phyloP scores from a whole-genome alignment of 1,284 basidiomycete genomes.

The Apiotrichum mycotoxinovorans region DNA sequence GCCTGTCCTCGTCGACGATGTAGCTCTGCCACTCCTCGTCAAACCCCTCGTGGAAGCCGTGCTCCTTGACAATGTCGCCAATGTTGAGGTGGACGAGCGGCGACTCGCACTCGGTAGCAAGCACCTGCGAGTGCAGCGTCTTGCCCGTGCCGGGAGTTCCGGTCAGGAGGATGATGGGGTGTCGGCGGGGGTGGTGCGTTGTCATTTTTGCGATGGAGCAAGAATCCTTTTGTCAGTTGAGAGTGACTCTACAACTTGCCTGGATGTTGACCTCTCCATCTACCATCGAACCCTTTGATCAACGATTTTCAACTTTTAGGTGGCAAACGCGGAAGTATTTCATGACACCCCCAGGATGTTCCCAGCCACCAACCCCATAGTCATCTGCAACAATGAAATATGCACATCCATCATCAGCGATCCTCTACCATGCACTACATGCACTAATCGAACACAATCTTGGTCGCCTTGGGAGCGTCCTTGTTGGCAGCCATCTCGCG shows the following conservation, averaged over 20 bases:
- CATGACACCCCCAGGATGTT: background rate
- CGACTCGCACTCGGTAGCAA: constrained; percentile 51
- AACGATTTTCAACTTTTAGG: constrained; percentile 11
- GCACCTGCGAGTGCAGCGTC: constrained; percentile 79
- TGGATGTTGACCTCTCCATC: too few species aligned
- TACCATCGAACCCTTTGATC: too few species aligned
- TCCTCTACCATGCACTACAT: background rate
- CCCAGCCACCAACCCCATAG: background rate
- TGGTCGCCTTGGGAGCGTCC: constrained; percentile 50
- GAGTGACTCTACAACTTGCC: background rate
- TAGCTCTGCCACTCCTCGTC: constrained; percentile 94
- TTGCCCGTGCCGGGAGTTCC: constrained; percentile 72
- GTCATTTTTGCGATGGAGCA: constrained; percentile 35
- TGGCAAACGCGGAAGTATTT: constrained; percentile 2
- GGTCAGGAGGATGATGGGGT: constrained; percentile 86
- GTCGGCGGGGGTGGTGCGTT: constrained; percentile 47
- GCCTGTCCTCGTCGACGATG: constrained; percentile 92
- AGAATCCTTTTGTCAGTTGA: too few species aligned
- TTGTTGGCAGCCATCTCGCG: constrained; percentile 39
- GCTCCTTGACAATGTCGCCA: constrained; percentile 81
- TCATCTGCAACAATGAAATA: too few species aligned
- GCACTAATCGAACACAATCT: constrained; percentile 54
- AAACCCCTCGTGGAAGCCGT: constrained; percentile 75
- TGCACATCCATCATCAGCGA: background rate
- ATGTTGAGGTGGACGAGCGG: constrained; percentile 80